Evolutionary conservation across 2,329 filamentous ascomycete species (phyloP).

Genomic region (Westerdykella aurantiaca): DNA sequence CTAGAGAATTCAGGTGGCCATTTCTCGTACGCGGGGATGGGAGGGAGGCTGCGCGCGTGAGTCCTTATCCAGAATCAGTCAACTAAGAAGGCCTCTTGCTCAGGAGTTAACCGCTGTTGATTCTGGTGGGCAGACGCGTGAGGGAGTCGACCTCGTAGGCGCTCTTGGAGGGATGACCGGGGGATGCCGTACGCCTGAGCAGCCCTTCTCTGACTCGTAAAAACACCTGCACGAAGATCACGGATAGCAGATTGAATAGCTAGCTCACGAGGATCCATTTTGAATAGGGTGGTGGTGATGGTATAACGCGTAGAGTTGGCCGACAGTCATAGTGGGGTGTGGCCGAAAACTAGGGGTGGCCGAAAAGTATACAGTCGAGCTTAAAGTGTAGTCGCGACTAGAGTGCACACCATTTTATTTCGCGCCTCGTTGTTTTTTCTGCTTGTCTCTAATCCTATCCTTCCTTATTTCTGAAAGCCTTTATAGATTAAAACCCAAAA

Average conservation of each 20-base stretch:
- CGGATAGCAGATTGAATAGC: background rate
- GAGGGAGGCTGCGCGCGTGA: background rate
- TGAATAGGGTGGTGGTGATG: too few species aligned
- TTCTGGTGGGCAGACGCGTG: background rate
- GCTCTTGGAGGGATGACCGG: background rate
- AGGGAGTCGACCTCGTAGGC: background rate
- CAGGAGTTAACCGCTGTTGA: constrained; percentile 1
- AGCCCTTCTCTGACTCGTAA: background rate
- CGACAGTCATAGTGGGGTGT: too few species aligned
- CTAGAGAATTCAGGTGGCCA: background rate
- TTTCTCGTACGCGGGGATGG: constrained; percentile 1
- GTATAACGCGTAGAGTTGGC: too few species aligned
- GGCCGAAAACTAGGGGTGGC: too few species aligned
- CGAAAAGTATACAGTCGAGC: too few species aligned
- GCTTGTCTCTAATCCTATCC: too few species aligned
- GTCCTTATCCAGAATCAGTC: constrained; percentile 4
- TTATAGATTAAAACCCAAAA: too few species aligned
- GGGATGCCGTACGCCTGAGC: background rate
- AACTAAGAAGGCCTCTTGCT: background rate
- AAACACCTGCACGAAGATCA: background rate
- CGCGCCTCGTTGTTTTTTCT: too few species aligned
- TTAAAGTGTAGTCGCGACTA: too few species aligned
- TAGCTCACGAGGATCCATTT: background rate
- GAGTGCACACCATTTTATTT: too few species aligned
- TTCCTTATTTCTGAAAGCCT: too few species aligned